phyloP scores from a whole-genome alignment of 306 rosid genomes.

The Datisca glomerata region DNA sequence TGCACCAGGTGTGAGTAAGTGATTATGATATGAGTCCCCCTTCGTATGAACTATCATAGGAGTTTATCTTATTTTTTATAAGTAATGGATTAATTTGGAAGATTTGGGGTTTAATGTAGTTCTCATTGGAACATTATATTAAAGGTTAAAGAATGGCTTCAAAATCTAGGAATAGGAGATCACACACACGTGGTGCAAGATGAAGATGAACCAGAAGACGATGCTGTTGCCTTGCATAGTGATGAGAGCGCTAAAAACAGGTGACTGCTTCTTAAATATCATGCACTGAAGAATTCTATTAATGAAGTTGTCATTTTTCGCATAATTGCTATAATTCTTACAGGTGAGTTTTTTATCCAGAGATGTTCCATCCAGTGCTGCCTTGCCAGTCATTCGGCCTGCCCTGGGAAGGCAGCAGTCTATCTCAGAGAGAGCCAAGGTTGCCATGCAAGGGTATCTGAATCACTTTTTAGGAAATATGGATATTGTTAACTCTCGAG shows the following conservation, averaged over 20 bases:
- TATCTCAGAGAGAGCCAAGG: constrained; percentile 80
- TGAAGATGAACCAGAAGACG: constrained; percentile 75
- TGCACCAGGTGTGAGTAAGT: no score
- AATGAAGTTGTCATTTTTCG: constrained; percentile 8
- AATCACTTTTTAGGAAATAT: constrained; percentile 94
- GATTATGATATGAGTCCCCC: no score
- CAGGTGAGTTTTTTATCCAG: constrained; percentile 39
- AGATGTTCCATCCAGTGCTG: constrained; percentile 98
- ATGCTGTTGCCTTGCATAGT: constrained; percentile 41
- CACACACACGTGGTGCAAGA: constrained; percentile 54
- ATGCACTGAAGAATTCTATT: constrained; percentile 6
- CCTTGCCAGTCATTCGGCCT: constrained; percentile 87
- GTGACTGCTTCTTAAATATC: constrained; percentile 20
- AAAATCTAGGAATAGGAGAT: constrained; percentile 99
- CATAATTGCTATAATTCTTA: constrained; percentile 15
- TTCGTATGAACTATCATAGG: no score
- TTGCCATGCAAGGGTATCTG: constrained; percentile 96
- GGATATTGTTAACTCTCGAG: constrained; percentile 86
- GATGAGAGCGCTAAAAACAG: constrained; percentile 75
- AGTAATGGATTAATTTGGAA: no score
- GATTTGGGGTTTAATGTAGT: constrained; percentile 46
- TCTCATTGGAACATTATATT: constrained; percentile 61
- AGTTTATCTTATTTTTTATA: no score
- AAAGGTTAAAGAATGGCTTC: constrained; percentile 99
- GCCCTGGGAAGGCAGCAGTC: constrained; percentile 90